These are phyloP conservation scores for Acer campestre DNA, from an alignment of 345 rosid genomes.

Conservation along the genomic window DNA sequence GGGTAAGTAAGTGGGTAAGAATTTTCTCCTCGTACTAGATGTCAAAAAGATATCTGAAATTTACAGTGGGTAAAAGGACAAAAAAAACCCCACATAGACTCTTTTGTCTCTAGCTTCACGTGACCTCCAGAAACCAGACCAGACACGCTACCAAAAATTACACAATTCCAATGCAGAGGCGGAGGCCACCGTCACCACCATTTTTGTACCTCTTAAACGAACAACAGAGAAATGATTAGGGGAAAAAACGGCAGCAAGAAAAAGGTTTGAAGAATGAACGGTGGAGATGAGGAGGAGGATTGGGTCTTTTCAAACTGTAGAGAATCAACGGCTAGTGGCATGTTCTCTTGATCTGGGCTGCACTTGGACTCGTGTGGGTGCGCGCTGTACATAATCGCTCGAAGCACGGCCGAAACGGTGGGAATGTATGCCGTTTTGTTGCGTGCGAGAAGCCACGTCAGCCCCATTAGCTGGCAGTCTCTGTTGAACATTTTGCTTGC, in stretches of 20 bases:
- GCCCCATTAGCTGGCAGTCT: slow-evolving; percentile 98
- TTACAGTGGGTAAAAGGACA: slow-evolving; percentile 34
- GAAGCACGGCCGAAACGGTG: slow-evolving; percentile 91
- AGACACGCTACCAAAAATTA: not conserved
- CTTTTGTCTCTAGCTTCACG: slow-evolving; percentile 48
- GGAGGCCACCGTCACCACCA: not conserved
- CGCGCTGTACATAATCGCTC: slow-evolving; percentile 92
- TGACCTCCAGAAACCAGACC: slow-evolving; percentile 27
- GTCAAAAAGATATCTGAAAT: slow-evolving; percentile 20
- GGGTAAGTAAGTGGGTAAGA: not conserved
- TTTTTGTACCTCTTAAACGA: slow-evolving; percentile 19
- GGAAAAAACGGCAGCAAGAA: slow-evolving; percentile 35
- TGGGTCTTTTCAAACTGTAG: slow-evolving; percentile 63
- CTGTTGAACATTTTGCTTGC: slow-evolving; percentile 83
- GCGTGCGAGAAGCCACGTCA: slow-evolving; percentile 95
- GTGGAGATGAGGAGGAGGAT: slow-evolving; percentile 43
- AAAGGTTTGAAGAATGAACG: slow-evolving; percentile 11
- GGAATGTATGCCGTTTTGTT: slow-evolving; percentile 96
- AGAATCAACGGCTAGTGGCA: slow-evolving; percentile 99
- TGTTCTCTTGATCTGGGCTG: slow-evolving; percentile 98
- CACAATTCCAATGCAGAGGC: slow-evolving; percentile 11
- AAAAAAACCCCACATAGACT: slow-evolving; percentile 23
- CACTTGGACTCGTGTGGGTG: slow-evolving; percentile 80
- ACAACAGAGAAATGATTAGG: slow-evolving; percentile 36
- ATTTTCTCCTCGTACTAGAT: slow-evolving; percentile 4